phyloP scores from a whole-genome alignment of 192 early-diverging fungal species.

The Jimgerdemannia lactiflua region DNA sequence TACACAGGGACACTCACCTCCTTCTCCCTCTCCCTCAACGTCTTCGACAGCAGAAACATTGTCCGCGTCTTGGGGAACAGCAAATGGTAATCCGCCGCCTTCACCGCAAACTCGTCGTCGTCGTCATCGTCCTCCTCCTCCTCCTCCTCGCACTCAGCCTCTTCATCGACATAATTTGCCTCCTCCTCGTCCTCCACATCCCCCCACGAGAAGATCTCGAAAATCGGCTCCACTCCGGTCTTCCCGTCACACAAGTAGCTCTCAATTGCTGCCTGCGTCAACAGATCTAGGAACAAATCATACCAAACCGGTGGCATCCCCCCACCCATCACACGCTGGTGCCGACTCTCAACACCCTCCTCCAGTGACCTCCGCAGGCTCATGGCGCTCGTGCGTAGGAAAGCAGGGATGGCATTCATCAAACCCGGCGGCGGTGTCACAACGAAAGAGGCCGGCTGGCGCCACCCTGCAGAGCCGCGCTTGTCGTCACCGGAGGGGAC shows the following conservation, averaged over 20 bases:
- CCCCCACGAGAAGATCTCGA: constrained; percentile 53
- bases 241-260: constrained; percentile 47
- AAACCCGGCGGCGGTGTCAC: constrained; percentile 29
- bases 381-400: constrained; percentile 45
- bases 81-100: constrained; percentile 42
- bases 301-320: constrained; percentile 50
- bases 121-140: constrained; percentile 19
- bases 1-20: constrained; percentile 10
- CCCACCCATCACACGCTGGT: constrained; percentile 34
- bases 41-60: constrained; percentile 40
- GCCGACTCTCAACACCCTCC: neutral
- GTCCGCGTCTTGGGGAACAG: constrained; percentile 46
- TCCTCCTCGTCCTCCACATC: constrained; percentile 43
- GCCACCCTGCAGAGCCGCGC: neutral
- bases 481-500: neutral
- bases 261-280: constrained; percentile 54
- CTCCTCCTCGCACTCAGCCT: constrained; percentile 10
- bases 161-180: neutral
- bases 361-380: constrained; percentile 33
- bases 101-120: constrained; percentile 33
- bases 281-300: constrained; percentile 48
- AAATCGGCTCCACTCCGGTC: constrained; percentile 39
- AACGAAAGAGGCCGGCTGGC: too few species aligned
- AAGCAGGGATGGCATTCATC: constrained; percentile 46
- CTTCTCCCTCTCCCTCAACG: constrained; percentile 28